Evolutionary conservation across 2,329 filamentous ascomycete species (phyloP).

Genomic region (Colletotrichum spaethianum): DNA sequence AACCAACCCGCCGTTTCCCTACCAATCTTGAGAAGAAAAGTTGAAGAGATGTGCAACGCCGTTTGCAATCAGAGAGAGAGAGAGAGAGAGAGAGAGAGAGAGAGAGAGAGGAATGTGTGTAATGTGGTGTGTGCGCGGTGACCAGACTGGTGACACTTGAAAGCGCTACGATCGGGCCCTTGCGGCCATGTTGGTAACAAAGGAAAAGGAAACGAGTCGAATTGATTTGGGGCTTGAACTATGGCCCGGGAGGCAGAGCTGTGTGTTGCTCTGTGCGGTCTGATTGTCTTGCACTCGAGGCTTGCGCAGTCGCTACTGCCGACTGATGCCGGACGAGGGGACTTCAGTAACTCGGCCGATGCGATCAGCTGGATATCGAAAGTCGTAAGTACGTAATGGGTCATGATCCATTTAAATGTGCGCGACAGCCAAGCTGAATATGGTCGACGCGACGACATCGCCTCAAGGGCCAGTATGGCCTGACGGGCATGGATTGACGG

Average conservation of each 20-base stretch:
- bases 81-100: conserved; percentile 26
- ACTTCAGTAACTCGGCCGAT: conserved; percentile 31
- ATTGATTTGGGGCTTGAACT: conserved; percentile 26
- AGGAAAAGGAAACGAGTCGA: conserved; percentile 27
- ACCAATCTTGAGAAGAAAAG: conserved; percentile 41
- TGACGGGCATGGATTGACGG: conserved; percentile 1
- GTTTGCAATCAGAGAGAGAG: conserved; percentile 28
- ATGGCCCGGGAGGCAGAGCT: conserved; percentile 21
- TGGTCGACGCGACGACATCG: not conserved
- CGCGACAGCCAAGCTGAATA: conserved; percentile 25
- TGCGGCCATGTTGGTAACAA: conserved; percentile 34
- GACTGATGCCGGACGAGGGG: conserved; percentile 3
- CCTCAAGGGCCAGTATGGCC: conserved; percentile 12
- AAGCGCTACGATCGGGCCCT: conserved; percentile 28
- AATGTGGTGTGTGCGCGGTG: conserved; percentile 16
- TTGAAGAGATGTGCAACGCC: conserved; percentile 37
- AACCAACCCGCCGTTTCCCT: conserved; percentile 36
- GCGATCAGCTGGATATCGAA: conserved; percentile 34
- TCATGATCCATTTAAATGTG: conserved; percentile 42
- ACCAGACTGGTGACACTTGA: conserved; percentile 27
- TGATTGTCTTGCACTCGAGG: conserved; percentile 25
- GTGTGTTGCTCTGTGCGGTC: conserved; percentile 24
- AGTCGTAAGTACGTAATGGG: conserved; percentile 42
- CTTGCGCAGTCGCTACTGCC: conserved; percentile 4
- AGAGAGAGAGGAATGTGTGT: conserved; percentile 23